A percentile compares a stretch with the other conserved stretches of the same genome.
These are phyloP conservation scores for Schizophyllum commune DNA, from an alignment of 1,284 basidiomycete species.

Conservation along the genomic window DNA sequence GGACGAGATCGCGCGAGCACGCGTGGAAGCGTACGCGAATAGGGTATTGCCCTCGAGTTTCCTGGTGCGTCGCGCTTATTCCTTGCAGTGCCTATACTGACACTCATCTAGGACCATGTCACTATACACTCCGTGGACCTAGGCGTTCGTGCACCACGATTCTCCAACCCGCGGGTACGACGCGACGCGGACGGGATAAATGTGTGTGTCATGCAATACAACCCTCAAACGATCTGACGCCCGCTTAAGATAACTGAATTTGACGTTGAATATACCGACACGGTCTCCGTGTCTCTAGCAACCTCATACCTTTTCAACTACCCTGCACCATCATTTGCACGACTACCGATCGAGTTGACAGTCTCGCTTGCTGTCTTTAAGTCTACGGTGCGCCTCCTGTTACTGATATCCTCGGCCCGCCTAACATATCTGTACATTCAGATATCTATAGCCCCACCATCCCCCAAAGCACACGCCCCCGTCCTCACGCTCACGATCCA, in stretches of 20 bases:
- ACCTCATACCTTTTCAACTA: slow-evolving; percentile 81
- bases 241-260: slow-evolving; percentile 46
- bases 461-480: slow-evolving; percentile 37
- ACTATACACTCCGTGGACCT: slow-evolving; percentile 69
- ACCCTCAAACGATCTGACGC: slow-evolving; percentile 8
- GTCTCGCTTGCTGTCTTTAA: slow-evolving; percentile 73
- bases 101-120: slow-evolving; percentile 55
- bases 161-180: slow-evolving; percentile 49
- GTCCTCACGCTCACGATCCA: slow-evolving; percentile 54
- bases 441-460: slow-evolving; percentile 46
- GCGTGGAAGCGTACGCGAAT: slow-evolving; percentile 67
- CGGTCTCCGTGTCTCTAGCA: slow-evolving; percentile 67
- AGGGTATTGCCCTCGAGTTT: slow-evolving; percentile 58
- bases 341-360: slow-evolving; percentile 71
- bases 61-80: slow-evolving; percentile 38
- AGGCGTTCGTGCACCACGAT: slow-evolving; percentile 58
- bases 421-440: slow-evolving; percentile 16
- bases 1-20: slow-evolving; percentile 61
- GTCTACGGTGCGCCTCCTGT: slow-evolving; percentile 41
- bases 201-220: not conserved
- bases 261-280: slow-evolving; percentile 63
- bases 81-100: slow-evolving; percentile 4
- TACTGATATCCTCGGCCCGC: slow-evolving; percentile 2
- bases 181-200: slow-evolving; percentile 11
- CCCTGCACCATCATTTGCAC: slow-evolving; percentile 70